Evolutionary conservation across 176 grass and related monocot genomes (phyloP), one percentile per base, ranked within the genome.

Genomic region (Carex cristatella): DNA sequence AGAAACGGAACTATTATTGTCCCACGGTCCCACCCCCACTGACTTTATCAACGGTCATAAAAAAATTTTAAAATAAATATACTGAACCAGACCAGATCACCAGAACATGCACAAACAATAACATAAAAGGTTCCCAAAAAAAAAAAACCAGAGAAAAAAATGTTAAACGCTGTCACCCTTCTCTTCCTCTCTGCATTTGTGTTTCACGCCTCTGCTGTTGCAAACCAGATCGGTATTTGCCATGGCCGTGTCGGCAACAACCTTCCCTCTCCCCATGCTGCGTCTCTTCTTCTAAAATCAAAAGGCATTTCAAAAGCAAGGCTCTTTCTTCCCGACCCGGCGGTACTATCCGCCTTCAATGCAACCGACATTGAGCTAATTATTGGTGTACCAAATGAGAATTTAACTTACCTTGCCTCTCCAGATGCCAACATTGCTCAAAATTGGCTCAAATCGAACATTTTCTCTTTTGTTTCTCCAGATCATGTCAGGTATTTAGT

Each of bases 301-400:
- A 89, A 89, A 49, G 85, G 83, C 3, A 81, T 95, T 61, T 81
- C 87, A 49, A 93, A 85, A 79, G 87, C 78, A 11, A 86, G 91
- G n/a, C 85, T 95, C 66, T 91, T 93, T 88, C 85, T 91, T 5
- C 91, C 88, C 0, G 87, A 93, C 83, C 85, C 87, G 8, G 69
- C 89, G 11, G 83, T 95, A 46, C 89, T 95, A 16, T 80, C 80
- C 8, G 87, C 87, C 44, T 91, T 95, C 79, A 86, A 88, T 16
- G 75, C 65, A 10, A 79, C 89, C 42, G 83, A 85, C 7, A 49
- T 93, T 48, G 82, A 91, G 61, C 87, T 93, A 89, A 86, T 61
- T 12, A 65, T 95, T 23, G 94, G 94, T 60, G 91, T 93, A 48
- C 91, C 91, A 19, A 95, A 95, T 83, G 91, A 92, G 85, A 89